Evolutionary conservation across 176 grass and related monocot species (phyloP).

Genomic region (Cenchrus purpureus): DNA sequence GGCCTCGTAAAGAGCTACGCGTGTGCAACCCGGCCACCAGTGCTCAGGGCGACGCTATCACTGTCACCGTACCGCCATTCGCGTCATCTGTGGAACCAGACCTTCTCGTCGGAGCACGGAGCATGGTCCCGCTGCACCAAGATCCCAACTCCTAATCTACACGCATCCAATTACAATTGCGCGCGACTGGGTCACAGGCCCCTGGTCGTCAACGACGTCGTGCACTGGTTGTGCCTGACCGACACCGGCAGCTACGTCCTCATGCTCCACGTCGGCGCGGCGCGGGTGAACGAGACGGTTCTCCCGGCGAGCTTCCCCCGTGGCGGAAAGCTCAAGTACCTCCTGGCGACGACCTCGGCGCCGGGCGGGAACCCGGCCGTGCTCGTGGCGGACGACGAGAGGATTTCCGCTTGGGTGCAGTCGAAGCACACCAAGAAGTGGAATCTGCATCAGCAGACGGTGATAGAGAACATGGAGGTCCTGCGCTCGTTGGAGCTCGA

Average conservation of each 20-base stretch:
- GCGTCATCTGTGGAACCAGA: background rate
- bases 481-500: background rate
- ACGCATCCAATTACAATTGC: fast-evolving
- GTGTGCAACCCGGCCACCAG: background rate
- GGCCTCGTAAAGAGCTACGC: background rate
- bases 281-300: background rate
- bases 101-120: background rate
- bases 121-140: background rate
- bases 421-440: background rate
- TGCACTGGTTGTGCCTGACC: background rate
- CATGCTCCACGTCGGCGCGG: background rate
- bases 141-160: background rate
- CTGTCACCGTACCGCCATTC: background rate
- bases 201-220: background rate
- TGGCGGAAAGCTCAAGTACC: background rate
- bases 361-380: background rate
- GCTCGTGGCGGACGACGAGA: background rate
- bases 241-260: background rate
- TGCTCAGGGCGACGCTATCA: background rate
- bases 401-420: background rate
- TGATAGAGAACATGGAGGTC: background rate
- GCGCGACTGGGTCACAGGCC: too few relatives aligned
- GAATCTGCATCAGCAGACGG: background rate
- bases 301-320: background rate
- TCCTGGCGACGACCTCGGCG: background rate